A percentile compares a stretch with the other conserved stretches of the same genome.
Evolutionary conservation across 495 filamentous ascomycete species (phyloP).

Genomic region (Aspergillus sclerotiicarbonarius): DNA sequence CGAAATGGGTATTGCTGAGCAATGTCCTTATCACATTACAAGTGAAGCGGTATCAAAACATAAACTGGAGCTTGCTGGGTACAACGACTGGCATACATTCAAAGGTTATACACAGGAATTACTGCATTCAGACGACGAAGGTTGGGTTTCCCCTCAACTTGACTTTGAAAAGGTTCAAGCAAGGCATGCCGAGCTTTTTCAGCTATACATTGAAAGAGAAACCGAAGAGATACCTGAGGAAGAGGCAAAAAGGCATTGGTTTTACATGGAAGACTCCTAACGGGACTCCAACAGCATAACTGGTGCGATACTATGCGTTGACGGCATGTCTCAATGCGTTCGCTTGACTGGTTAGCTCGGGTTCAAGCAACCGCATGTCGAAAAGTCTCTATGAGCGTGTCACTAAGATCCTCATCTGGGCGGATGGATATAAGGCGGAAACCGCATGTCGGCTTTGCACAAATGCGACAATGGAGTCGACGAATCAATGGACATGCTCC

Average conservation of each 20-base stretch:
- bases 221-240: slow-evolving; percentile 21
- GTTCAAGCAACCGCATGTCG: no score
- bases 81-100: slow-evolving; percentile 25
- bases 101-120: slow-evolving; percentile 25
- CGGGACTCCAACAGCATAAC: background rate
- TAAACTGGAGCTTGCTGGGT: slow-evolving; percentile 18
- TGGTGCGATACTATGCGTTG: no score
- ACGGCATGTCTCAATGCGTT: no score
- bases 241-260: slow-evolving; percentile 23
- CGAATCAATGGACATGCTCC: no score
- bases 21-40: slow-evolving; percentile 24
- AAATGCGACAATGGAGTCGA: no score
- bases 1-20: slow-evolving; percentile 17
- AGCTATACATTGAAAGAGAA: slow-evolving; percentile 18
- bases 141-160: slow-evolving; percentile 27
- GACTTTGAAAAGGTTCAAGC: slow-evolving; percentile 20
- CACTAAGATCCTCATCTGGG: no score
- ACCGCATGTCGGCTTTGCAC: no score
- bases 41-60: slow-evolving; percentile 20
- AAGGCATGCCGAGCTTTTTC: slow-evolving; percentile 21
- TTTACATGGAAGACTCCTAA: slow-evolving; percentile 9
- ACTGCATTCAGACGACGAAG: slow-evolving; percentile 30
- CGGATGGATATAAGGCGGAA: no score
- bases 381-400: no score
- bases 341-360: no score